A percentile compares a stretch with the other conserved stretches of the same genome.
Evolutionary conservation across 805 yeast genomes (phyloP).

Genomic region (Dipodascus albidus): DNA sequence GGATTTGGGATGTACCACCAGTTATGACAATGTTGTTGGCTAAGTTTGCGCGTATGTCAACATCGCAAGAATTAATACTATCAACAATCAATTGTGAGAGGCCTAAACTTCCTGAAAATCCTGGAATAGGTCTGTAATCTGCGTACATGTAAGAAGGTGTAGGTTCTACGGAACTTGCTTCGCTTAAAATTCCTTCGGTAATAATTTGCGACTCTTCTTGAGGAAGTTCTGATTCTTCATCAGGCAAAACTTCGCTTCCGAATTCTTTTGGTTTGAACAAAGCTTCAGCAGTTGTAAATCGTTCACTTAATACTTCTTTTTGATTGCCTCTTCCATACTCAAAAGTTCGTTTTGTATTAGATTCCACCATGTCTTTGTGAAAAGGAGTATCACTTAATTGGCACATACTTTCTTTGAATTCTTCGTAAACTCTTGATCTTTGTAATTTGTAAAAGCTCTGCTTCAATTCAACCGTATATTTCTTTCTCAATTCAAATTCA

Average conservation of each 20-base stretch:
- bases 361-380: conserved; percentile 24
- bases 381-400: conserved; percentile 31
- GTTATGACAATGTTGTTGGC: conserved; percentile 43
- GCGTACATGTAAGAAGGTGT: conserved; percentile 1
- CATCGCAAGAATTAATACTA: conserved; percentile 41
- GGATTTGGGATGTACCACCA: conserved; percentile 47
- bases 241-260: conserved; percentile 27
- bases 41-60: conserved; percentile 36
- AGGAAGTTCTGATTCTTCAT: conserved; percentile 24
- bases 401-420: conserved; percentile 36
- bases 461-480: conserved; percentile 27
- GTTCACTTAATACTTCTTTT: conserved; percentile 39
- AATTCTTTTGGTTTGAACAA: conserved; percentile 50
- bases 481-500: conserved; percentile 27
- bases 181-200: not conserved
- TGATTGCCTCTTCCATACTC: conserved; percentile 49
- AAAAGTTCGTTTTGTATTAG: conserved; percentile 33
- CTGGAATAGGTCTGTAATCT: not conserved
- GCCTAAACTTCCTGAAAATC: conserved; percentile 22
- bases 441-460: conserved; percentile 36
- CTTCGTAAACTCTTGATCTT: conserved; percentile 31
- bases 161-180: not conserved
- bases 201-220: conserved; percentile 31
- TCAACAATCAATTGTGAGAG: conserved; percentile 35
- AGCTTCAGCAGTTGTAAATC: conserved; percentile 50